Percentiles rank a stretch among this genome's conserved stretches.
Conservation (phyloP, 768 basidiomycete genomes). For the Termitomyces sp. region DNA sequence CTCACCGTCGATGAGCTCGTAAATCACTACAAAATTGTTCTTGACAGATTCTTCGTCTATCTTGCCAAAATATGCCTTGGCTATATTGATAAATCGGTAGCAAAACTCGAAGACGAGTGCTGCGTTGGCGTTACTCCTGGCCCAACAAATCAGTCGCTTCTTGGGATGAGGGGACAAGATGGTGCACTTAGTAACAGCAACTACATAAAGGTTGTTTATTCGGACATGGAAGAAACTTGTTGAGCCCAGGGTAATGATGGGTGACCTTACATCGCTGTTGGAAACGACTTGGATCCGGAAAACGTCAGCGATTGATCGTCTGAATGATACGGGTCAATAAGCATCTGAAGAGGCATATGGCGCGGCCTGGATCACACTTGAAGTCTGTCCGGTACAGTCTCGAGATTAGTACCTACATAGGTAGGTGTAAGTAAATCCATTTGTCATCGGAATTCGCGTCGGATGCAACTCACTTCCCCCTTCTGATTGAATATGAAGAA, state of each 20-base stretch:
- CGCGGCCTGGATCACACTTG: slow-evolving; percentile 56
- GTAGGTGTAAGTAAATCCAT: slow-evolving; percentile 2
- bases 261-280: slow-evolving; percentile 93
- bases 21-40: slow-evolving; percentile 98
- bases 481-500: slow-evolving; percentile 99
- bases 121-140: slow-evolving; percentile 92
- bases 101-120: slow-evolving; percentile 97
- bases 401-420: slow-evolving; percentile 83
- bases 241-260: slow-evolving; percentile 95
- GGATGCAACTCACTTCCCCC: slow-evolving; percentile 69
- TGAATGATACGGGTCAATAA: slow-evolving; percentile 22
- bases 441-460: background rate
- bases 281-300: slow-evolving; percentile 99
- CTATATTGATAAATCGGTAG: slow-evolving; percentile 93
- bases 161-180: background rate
- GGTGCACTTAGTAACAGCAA: slow-evolving; percentile 89
- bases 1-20: slow-evolving; percentile 94
- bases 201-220: slow-evolving; percentile 91
- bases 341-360: background rate
- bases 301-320: slow-evolving; percentile 95
- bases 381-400: slow-evolving; percentile 94
- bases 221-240: slow-evolving; percentile 99
- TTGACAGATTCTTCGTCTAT: slow-evolving; percentile 97
- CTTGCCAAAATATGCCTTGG: slow-evolving; percentile 95
- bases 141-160: background rate